Base-by-base conservation (phyloP, 768 basidiomycete species). In the Phylloporus scabripes region DNA sequence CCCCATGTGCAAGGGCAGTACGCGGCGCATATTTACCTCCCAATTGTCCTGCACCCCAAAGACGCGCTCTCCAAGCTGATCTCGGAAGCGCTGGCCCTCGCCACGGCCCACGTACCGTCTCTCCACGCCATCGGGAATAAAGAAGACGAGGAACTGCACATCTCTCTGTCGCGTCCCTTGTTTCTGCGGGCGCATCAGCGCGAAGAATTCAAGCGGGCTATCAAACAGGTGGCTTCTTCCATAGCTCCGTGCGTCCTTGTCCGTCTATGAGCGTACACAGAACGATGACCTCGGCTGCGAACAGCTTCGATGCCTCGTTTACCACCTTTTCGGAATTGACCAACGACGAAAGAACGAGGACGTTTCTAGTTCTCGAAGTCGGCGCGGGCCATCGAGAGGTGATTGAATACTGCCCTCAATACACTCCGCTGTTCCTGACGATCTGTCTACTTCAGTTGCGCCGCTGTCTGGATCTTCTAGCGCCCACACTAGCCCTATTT, bases 1-100 rank as follows among this genome's bases (percentile, higher is more conserved):
- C 90, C 91, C 2, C 89, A 91, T 61, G 81, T 92, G 4, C 86
- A 91, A 11, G 94, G 94, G 0, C 92, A 94, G 60, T 94, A 80
- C 62, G 82, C 83, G 1, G 74, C 85, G 4, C 81, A 94, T 69
- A 75, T 93, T 46, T 94, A 86, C 61, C 72, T 91, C 10, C 78
- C 83, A 0, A 59, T 94, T 60, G 55, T 62, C 46, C 55, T 85
- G 24, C 65, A 70, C 42, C 70, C 61, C 33, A 63, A 58, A 28
- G 73, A 77, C 17, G 55, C 68, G 12, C 67, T 90, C 40, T 67
- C 71, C 52, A 65, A 67, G 21, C 53, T 82, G 11, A 53, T 87
- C 21, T 62, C 71, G 49, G 71, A 74, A 15, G 75, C 76, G 1
- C 54, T 82, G 15, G 43, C 51, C 3, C 63, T 70, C 21, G 76